A percentile compares a stretch with the other conserved stretches of the same genome.
Evolutionary conservation across 169 alveolate genomes (phyloP).

Genomic region (Plasmodium gonderi): DNA sequence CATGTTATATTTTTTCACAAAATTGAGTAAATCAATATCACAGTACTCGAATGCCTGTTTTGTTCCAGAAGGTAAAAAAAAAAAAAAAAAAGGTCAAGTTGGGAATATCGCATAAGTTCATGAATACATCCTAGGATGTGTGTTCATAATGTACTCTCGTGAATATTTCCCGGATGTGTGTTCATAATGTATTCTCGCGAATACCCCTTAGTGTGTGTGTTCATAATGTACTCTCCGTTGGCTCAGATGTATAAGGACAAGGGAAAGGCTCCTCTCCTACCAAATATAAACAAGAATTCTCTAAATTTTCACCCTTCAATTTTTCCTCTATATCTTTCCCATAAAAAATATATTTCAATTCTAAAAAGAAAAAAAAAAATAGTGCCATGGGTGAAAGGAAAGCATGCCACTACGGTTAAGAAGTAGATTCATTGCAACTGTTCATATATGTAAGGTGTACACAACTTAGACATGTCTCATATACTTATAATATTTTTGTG

Average conservation of each 20-base stretch:
- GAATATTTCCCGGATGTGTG: too few species aligned
- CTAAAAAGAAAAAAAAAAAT: not conserved
- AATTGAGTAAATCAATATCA: conserved; percentile 45
- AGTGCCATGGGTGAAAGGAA: not conserved
- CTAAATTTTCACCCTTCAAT: conserved; percentile 47
- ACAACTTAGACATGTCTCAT: too few species aligned
- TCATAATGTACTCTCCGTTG: too few species aligned
- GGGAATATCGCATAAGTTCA: not conserved
- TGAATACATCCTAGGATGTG: not conserved
- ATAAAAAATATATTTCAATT: conserved; percentile 41
- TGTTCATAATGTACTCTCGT: too few species aligned
- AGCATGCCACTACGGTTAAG: too few species aligned
- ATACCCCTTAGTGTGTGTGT: not conserved
- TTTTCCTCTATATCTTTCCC: conserved; percentile 69
- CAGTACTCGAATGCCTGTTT: conserved; percentile 64
- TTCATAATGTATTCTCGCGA: too few species aligned
- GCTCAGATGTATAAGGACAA: too few species aligned
- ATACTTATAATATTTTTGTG: conserved; percentile 71
- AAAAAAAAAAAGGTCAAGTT: not conserved
- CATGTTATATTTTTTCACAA: conserved; percentile 23
- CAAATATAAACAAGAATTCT: conserved; percentile 54
- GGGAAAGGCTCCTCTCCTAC: not conserved
- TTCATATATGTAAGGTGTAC: not conserved
- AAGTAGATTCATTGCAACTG: too few species aligned
- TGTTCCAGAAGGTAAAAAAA: not conserved